Evolutionary conservation across 345 rosid species (phyloP).

Genomic region (Salix purpurea): DNA sequence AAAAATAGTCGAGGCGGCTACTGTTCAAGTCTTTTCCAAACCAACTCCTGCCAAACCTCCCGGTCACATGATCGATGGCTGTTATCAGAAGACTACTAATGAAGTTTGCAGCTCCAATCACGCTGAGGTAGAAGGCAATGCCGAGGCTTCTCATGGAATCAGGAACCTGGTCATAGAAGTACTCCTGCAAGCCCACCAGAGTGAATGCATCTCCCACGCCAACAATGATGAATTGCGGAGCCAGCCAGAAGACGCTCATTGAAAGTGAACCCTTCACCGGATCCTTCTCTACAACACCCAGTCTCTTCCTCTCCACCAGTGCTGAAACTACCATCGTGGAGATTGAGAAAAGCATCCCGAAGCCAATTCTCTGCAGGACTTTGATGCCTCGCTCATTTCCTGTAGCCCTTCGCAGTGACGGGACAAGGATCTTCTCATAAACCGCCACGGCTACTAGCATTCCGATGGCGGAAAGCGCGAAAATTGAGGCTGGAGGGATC

Average conservation of each 20-base stretch:
- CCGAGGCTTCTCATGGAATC: slow-evolving; percentile 95
- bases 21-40: slow-evolving; percentile 75
- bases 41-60: slow-evolving; percentile 28
- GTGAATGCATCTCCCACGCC: slow-evolving; percentile 79
- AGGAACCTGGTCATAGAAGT: slow-evolving; percentile 92
- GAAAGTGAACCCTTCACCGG: slow-evolving; percentile 43
- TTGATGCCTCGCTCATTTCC: slow-evolving; percentile 71
- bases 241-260: slow-evolving; percentile 80
- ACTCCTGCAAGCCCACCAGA: slow-evolving; percentile 85
- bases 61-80: slow-evolving; percentile 13
- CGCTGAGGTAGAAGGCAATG: slow-evolving; percentile 83
- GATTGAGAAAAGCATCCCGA: slow-evolving; percentile 75
- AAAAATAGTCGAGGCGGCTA: slow-evolving; percentile 73
- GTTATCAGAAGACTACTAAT: slow-evolving; percentile 69
- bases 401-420: slow-evolving; percentile 38
- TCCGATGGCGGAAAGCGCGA: slow-evolving; percentile 44
- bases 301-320: slow-evolving; percentile 63
- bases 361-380: slow-evolving; percentile 85
- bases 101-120: slow-evolving; percentile 72
- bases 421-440: slow-evolving; percentile 55
- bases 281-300: slow-evolving; percentile 24
- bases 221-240: slow-evolving; percentile 68
- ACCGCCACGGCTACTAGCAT: slow-evolving; percentile 50
- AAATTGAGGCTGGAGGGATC: slow-evolving; percentile 61
- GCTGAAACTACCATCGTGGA: slow-evolving; percentile 66